Conservation (phyloP, 2,329 filamentous ascomycete species). For the Sarocladium kiliense region DNA sequence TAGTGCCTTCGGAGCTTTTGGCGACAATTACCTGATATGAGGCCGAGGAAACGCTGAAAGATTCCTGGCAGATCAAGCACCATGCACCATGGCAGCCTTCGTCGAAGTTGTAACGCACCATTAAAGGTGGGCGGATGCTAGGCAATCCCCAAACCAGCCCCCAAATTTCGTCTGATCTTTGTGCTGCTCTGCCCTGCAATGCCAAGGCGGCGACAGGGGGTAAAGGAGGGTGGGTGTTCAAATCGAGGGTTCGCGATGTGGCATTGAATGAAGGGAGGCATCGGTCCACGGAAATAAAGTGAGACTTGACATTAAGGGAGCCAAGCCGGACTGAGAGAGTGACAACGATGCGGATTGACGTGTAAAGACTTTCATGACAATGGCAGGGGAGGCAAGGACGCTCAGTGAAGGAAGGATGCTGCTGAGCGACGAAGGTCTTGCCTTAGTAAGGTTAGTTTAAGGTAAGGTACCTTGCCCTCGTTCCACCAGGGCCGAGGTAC, state of each 20-base stretch:
- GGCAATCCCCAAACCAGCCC: not conserved
- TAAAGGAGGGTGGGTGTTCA: not conserved
- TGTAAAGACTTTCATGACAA: too few species aligned
- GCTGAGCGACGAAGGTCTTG: too few species aligned
- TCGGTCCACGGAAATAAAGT: not conserved
- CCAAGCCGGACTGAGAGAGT: not conserved
- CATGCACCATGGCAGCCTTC: not conserved
- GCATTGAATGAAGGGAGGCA: not conserved
- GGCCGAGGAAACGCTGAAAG: too few species aligned
- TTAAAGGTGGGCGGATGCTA: not conserved
- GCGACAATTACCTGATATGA: too few species aligned
- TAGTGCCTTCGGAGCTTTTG: too few species aligned
- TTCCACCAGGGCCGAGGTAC: not conserved
- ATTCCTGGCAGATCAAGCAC: not conserved
- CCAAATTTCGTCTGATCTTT: constrained; percentile 9
- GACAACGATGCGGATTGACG: too few species aligned
- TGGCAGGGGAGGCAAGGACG: too few species aligned
- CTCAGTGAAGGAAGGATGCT: not conserved
- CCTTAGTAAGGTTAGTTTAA: too few species aligned
- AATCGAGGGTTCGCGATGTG: constrained; percentile 2
- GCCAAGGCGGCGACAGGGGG: constrained; percentile 9
- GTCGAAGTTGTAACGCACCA: not conserved
- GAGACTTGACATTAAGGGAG: not conserved
- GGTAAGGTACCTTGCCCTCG: not conserved
- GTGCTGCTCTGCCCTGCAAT: constrained; percentile 1